Base-by-base conservation (phyloP, 352 stramenopile species). In the Peronospora farinosa region DNA sequence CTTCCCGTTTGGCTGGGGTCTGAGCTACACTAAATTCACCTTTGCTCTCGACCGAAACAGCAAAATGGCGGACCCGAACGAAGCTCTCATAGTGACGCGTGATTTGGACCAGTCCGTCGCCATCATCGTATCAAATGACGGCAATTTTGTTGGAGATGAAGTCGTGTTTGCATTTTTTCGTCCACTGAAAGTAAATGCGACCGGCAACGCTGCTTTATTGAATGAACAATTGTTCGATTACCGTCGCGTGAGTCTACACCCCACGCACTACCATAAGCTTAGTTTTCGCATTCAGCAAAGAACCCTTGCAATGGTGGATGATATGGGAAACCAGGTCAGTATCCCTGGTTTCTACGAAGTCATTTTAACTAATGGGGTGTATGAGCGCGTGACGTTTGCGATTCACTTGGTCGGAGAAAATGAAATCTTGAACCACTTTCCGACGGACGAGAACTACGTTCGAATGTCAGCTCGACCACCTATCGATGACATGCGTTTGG, bases 1-100 rank as follows among this genome's bases (percentile, higher is more conserved):
- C 28, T 93, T 95, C 40, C 74, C 84, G 7, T 97, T 97, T 54
- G 90, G 89, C 7, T 89, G 75, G 53, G 90, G 90, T 2, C 69
- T 97, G 31, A 94, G 78, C 44, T 97, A 97, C 71, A 95, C 89
- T 3, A 86, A 48, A 23, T 96, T 96, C 40, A 65, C 59, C 0
- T 40, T 89, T 8, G 51, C 66, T 9, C 17, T 57, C 8, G 41
- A 62, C 8, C 43, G 15, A 13, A 36, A 54, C 7, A 57, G 10
- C 19, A n/a, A 46, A 12, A 25, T 21, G n/a, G 36, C 38, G 23
- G 41, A 62, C 9, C 23, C 46, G 3, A 57, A 12, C 11, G 6
- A 59, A 12, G 40, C 59, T 28, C 37, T 74, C 40, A 30, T 76
- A 1, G 56, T 87, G 17, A 73, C 71, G 2, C 40, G 56, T 15